Percentiles rank a stretch among this genome's conserved stretches.
Evolutionary conservation across 371 early-diverging fungal genomes (phyloP).

Genomic region (Saksenaea oblongispora): DNA sequence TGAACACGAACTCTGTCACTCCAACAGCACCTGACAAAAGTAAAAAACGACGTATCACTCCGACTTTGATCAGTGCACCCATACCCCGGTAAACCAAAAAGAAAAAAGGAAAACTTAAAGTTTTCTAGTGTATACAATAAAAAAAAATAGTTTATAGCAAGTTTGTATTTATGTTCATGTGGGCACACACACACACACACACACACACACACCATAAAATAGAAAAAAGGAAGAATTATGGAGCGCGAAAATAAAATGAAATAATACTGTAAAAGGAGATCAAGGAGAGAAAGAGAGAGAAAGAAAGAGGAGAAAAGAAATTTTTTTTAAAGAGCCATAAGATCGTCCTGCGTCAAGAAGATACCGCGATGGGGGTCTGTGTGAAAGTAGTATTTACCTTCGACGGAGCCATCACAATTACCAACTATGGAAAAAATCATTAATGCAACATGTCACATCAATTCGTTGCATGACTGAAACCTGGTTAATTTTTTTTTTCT

Average conservation of each 20-base stretch:
- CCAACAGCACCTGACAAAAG: background rate
- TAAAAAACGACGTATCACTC: constrained; percentile 44
- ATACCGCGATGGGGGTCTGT: constrained; percentile 41
- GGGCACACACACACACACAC: too few relatives aligned
- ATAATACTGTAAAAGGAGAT: background rate
- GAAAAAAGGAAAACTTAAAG: constrained; percentile 6
- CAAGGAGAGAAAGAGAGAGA: background rate
- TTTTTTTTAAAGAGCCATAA: background rate
- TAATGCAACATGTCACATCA: background rate
- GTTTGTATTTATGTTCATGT: constrained; percentile 2
- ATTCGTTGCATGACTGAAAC: background rate
- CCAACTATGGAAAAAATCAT: constrained; percentile 18
- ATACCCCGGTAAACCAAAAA: constrained; percentile 3
- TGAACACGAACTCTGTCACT: constrained; percentile 1
- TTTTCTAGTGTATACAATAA: constrained; percentile 3
- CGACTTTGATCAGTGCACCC: constrained; percentile 29
- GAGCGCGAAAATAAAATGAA: background rate
- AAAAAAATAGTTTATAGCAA: constrained; percentile 2
- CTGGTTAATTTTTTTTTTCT: background rate
- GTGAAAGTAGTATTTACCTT: constrained; percentile 36
- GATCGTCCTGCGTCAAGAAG: constrained; percentile 34
- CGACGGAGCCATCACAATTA: constrained; percentile 39
- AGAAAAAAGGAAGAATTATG: too few relatives aligned
- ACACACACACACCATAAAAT: too few relatives aligned
- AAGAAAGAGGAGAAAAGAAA: background rate